A percentile compares a stretch with the other conserved stretches of the same genome.
phyloP scores from a whole-genome alignment of 768 basidiomycete species.

The Boletellus sp. region DNA sequence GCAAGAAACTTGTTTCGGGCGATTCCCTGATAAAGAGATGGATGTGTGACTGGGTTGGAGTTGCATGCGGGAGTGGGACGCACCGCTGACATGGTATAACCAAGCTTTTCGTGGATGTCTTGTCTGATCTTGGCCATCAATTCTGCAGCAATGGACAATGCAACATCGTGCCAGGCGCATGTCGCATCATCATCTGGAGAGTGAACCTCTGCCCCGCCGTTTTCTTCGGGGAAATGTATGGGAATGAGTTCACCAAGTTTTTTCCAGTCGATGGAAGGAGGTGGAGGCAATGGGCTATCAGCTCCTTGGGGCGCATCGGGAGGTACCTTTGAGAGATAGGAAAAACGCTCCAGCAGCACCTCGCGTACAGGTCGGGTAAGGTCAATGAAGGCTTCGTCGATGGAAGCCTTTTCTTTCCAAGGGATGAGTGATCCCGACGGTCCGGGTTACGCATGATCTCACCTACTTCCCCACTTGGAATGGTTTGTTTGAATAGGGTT shows the following conservation, averaged over 20 bases:
- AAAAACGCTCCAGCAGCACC: slow-evolving; percentile 67
- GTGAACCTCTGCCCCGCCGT: slow-evolving; percentile 13
- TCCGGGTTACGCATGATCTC: slow-evolving; percentile 11
- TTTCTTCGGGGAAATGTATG: slow-evolving; percentile 34
- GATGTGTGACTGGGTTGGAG: background rate
- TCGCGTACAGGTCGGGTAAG: slow-evolving; percentile 80
- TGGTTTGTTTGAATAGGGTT: slow-evolving; percentile 71
- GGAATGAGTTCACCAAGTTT: slow-evolving; percentile 62
- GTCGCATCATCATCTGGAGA: slow-evolving; percentile 29
- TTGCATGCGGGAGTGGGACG: slow-evolving; percentile 24
- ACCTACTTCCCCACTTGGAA: slow-evolving; percentile 84
- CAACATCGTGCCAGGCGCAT: slow-evolving; percentile 88
- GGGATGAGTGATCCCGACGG: background rate
- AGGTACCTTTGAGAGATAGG: slow-evolving; percentile 71
- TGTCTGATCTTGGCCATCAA: slow-evolving; percentile 73
- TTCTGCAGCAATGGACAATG: slow-evolving; percentile 83
- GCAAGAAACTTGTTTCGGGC: slow-evolving; percentile 93
- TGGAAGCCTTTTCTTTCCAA: slow-evolving; percentile 85
- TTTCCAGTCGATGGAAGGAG: slow-evolving; percentile 63
- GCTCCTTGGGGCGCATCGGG: slow-evolving; percentile 61
- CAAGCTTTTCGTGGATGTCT: slow-evolving; percentile 64
- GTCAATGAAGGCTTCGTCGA: slow-evolving; percentile 96
- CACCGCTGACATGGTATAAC: slow-evolving; percentile 94
- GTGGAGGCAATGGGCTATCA: slow-evolving; percentile 75
- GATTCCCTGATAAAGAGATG: slow-evolving; percentile 56